Base-by-base conservation (phyloP, 23 red algal species). In the Chondrus crispus region DNA sequence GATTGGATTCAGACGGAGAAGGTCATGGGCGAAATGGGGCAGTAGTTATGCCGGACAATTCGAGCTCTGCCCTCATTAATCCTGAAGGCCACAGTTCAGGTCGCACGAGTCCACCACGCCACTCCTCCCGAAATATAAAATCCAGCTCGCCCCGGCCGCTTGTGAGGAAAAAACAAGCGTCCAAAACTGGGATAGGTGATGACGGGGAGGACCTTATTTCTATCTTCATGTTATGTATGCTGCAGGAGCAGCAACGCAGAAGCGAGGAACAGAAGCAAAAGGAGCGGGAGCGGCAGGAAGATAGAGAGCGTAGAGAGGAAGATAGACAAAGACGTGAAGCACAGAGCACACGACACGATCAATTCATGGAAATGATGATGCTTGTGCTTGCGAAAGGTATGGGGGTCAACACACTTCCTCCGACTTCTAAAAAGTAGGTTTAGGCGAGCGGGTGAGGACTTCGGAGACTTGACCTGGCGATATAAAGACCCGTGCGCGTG, bases 361-460 rank as follows among this genome's bases (percentile, higher is more conserved):
- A 77, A 38, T 48, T 44, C 38, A 77, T 77, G 71, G n/a, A 77
- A 77, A 46, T 77, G 37, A 46, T 77, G n/a, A 86, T 14, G 39
- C 82, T 69, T 20, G 62, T 37, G 13, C 44, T 68, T 46, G 51
- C 51, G 82, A 86, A 72, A 30, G 82, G 44, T 14, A 62, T 89
- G 1, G 57, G 38, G 2, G 69, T 89, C 30, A 89, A 89, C 5
- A 78, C 39, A 3, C 36, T 68, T 38, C 68, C 63, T 24, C 74
- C 84, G 2, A 68, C 84, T 22, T 88, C 74, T 19, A 62, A 68
- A 48, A 47, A 62, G 44, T 88, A 46, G 26, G 74, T 74, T 40
- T 88, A 68, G 24, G 74, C 19, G 48, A 74, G 74, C 29, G 43
- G 29, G 12, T 62, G 41, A 13, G 20, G 30, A 36, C 55, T 47